phyloP scores from a whole-genome alignment of 179 eudicot species.

The Amaranthus tricolor region DNA sequence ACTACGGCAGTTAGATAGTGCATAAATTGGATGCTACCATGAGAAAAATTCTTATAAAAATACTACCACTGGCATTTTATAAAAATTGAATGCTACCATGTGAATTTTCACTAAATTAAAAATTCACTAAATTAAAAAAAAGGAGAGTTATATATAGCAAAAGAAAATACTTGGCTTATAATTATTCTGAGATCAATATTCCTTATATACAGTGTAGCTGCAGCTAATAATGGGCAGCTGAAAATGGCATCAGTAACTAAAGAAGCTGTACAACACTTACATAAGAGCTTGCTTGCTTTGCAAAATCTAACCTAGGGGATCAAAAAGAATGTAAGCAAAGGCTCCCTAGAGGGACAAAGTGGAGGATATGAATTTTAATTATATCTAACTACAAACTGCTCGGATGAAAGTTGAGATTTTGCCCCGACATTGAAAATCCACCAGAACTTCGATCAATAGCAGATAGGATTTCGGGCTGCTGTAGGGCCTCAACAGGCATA shows the following conservation, averaged over 20 bases:
- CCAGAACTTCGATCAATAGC: conserved; percentile 21
- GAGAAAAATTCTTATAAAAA: no score
- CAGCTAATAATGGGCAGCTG: conserved; percentile 9
- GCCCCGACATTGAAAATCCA: conserved; percentile 12
- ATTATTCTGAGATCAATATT: background rate
- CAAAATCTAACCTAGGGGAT: conserved; percentile 8
- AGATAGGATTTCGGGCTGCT: conserved; percentile 24
- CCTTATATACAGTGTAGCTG: conserved; percentile 23
- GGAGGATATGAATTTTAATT: background rate
- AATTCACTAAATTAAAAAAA: no score
- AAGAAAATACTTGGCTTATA: conserved; percentile 1
- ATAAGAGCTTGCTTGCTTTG: conserved; percentile 18
- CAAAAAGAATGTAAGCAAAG: conserved; percentile 30
- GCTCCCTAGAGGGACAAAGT: conserved; percentile 4
- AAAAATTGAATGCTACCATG: no score
- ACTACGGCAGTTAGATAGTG: no score
- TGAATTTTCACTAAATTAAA: no score
- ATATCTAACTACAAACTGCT: conserved; percentile 12
- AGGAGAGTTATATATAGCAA: conserved; percentile 5
- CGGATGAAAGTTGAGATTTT: conserved; percentile 6
- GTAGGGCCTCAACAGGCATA: conserved; percentile 18
- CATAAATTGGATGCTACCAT: no score
- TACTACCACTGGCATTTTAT: no score
- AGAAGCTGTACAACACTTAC: conserved; percentile 27
- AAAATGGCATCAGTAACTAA: conserved; percentile 15